Base-by-base conservation (phyloP, 768 basidiomycete species). In the Cubamyces lactineus region DNA sequence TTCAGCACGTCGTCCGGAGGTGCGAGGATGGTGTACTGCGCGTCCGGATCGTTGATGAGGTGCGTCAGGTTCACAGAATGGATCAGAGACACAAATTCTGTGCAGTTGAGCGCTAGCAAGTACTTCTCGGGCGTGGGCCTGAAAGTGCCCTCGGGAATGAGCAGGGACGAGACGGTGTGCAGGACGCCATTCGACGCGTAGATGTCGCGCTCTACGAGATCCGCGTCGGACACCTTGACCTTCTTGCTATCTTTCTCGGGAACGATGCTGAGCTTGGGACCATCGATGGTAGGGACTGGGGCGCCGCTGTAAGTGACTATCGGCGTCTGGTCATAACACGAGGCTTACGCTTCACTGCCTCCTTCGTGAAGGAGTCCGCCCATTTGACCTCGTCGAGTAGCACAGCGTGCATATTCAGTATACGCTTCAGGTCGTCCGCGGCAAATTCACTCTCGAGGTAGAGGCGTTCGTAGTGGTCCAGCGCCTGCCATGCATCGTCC, bases 171-270 rank as follows among this genome's bases (percentile, higher is more conserved):
- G 24, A 98, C 83, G 45, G 94, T 84, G 74, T 99, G 97, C 16
- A 98, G 73, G 46, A 98, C 97, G 50, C 96, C 97, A 69, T 99
- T 99, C 30, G 91, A 88, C 5, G 92, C 96, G 69, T 95, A 94
- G 39, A 97, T 85, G 69, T 99, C 94, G 6, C 86, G 84, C n/a
- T 87, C 79, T 4, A 87, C 69, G 45, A 96, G 80, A 23, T 79
- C 77, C 7, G 89, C 85, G 48, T 76, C 76, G 38, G 86, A 86
- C 21, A 90, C 74, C 30, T 70, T 80, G 54, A 83, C 34, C 34
- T 34, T 84, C 62, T 82, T 83, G 41, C 86, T 26, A 34, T 65
- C 66, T 3, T 68, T 80, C 1, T 80, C 71, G n/a, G 80, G 78
- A 1, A 77, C 74, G 43, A 95, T 77, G 54, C 86, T 82, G 11